These are phyloP conservation scores for Carpinus fangiana DNA, from an alignment of 306 rosid genomes.

Conservation along the genomic window DNA sequence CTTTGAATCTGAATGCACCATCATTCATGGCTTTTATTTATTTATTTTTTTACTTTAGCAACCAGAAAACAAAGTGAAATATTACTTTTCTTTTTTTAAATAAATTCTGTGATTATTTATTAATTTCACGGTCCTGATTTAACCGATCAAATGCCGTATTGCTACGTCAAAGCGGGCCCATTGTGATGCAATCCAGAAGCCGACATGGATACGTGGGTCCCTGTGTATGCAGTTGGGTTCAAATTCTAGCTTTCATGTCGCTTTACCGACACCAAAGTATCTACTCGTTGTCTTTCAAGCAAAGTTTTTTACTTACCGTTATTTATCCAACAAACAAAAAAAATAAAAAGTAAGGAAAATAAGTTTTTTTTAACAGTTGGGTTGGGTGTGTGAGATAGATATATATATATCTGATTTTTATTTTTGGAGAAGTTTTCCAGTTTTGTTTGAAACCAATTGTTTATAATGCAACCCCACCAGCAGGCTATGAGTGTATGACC, in stretches of 20 bases:
- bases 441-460: not conserved
- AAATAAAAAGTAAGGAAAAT: not conserved
- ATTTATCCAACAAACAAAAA: not conserved
- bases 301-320: conserved; percentile 45
- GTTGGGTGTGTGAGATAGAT: no score
- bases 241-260: conserved; percentile 23
- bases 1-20: no score
- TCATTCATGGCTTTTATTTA: no score
- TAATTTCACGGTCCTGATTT: conserved; percentile 19
- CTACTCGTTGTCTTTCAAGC: conserved; percentile 50
- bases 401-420: no score
- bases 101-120: not conserved
- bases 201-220: conserved; percentile 5
- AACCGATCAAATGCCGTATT: not conserved
- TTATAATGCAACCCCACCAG: not conserved
- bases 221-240: conserved; percentile 7
- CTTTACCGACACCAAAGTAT: conserved; percentile 20
- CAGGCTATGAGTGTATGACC: conserved; percentile 7
- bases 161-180: not conserved
- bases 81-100: no score
- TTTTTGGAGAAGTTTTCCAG: not conserved
- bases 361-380: no score
- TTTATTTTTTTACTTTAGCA: no score
- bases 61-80: no score
- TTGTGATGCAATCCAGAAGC: conserved; percentile 2